These are phyloP conservation scores for Pezizomycotina sp. DNA, from an alignment of 2,329 filamentous ascomycete species.

Conservation along the genomic window DNA sequence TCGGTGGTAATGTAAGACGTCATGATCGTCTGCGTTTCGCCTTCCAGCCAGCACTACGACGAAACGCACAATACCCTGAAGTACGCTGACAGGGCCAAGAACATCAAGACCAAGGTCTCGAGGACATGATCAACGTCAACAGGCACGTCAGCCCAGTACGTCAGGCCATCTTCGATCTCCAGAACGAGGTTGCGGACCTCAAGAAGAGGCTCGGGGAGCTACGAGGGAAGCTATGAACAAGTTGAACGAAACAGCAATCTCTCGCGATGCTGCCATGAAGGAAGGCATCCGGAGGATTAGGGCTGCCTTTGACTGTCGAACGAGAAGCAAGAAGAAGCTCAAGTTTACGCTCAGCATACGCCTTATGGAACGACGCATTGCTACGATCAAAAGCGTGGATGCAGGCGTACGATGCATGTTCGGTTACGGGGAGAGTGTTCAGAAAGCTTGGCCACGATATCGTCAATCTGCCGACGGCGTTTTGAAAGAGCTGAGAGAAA, in stretches of 20 bases:
- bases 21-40: conserved; percentile 98
- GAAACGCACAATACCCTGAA: conserved; percentile 96
- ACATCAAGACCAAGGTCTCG: conserved; percentile 99
- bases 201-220: conserved; percentile 79
- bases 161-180: conserved; percentile 98
- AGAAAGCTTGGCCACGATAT: conserved; percentile 53
- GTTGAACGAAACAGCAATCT: conserved; percentile 78
- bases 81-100: conserved; percentile 95
- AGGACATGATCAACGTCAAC: conserved; percentile 96
- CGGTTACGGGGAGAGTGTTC: conserved; percentile 52
- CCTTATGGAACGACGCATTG: conserved; percentile 68
- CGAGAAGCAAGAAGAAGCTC: conserved; percentile 63
- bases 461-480: conserved; percentile 80
- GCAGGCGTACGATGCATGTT: conserved; percentile 66
- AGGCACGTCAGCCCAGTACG: conserved; percentile 97
- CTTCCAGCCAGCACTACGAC: conserved; percentile 90
- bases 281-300: conserved; percentile 71
- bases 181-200: conserved; percentile 89
- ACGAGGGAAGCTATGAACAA: conserved; percentile 70
- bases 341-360: conserved; percentile 70
- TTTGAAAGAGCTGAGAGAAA: conserved; percentile 74
- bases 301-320: conserved; percentile 58
- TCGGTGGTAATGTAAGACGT: conserved; percentile 99
- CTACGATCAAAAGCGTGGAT: conserved; percentile 83
- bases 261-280: conserved; percentile 55